Base-by-base conservation (phyloP, 2,329 filamentous ascomycete species). In the Aspergillus carbonarius region DNA sequence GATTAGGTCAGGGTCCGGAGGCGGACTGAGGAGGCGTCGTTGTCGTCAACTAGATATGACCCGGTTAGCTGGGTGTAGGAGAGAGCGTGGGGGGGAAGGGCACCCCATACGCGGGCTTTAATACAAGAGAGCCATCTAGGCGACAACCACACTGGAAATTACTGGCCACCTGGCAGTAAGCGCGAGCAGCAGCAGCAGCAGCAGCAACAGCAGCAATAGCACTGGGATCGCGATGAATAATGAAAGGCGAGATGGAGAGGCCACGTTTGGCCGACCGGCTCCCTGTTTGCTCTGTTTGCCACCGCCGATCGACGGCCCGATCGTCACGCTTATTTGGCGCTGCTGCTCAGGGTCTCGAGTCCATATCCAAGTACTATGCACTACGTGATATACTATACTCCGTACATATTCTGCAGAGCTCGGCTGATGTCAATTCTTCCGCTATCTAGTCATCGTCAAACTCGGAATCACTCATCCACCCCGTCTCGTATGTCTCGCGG, bases 401-500 rank as follows among this genome's bases (percentile, higher is more conserved):
- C 20, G 8, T 27, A 37, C 15, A 17, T 15, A 37, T 4, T 15
- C 20, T 39, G 48, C 18, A 51, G 13, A 39, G 17, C 8, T 18
- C 9, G 1, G 27, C n/a, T 15, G 2, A n/a, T 30, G n/a, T 46
- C 6, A 4, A 18, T 49, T 35, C 8, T 52, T 20, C 6, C 27
- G 20, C 57, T 23, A 3, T 23, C 23, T 65, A 77, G 61, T 80
- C 78, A 60, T 79, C 75, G 15, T 75, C 76, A 44, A 73, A 74
- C 32, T 80, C 78, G 18, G 72, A 76, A 54, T 87, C 91, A 68
- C 89, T 92, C 12, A 86, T 87, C 90, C 91, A 96, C 1, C 92
- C 92, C 61, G 95, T 91, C 66, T 91, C 87, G 72, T 97, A 98
- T 60, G 90, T 90, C 69, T 96, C 93, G 1, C 89, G 88, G 68